Evolutionary conservation across 148 eudicot genomes (phyloP), one percentile per base, ranked within the genome.

Genomic region (Amaranthus hypochondriacus): DNA sequence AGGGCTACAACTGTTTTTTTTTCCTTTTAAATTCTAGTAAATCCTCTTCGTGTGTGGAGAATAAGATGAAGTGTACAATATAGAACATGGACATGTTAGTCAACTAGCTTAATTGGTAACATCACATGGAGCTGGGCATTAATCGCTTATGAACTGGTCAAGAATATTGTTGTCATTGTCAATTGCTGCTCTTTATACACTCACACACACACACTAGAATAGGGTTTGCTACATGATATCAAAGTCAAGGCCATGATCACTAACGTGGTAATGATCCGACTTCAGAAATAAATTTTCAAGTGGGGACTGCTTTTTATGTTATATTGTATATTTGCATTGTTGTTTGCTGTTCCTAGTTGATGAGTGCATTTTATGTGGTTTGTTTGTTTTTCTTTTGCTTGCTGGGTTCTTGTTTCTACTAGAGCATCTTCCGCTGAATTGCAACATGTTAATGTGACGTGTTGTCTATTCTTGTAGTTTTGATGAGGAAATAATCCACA

Each of bases 401-500:
- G 21, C 6, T 12, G 63, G 39, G 5, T 12, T 3, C 7, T 9
- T n/a, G 42, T 56, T 55, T 65, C 6, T 52, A 3, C n/a, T 63
- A 60, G 42, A 47, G 3, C 49, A 49, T 62, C 39, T 21, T 69
- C 44, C 9, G 46, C 7, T 10, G 52, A 52, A 12, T n/a, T 13
- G 11, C 0, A 46, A 0, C 18, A 54, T 3, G 15, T 14, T 65
- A 8, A 72, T 47, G 49, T 55, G 67, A 57, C 18, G 57, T 62
- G 62, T 1, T n/a, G 4, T 57, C 58, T 70, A 39, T 18, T 39
- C 70, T 72, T 83, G 75, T 79, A 93, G 98, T 81, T 94, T 93
- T 73, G 88, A 91, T 76, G 97, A 91, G 73, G 98, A 94, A 75
- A 83, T 85, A 76, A 85, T 94, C 56, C 96, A 91, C 69, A 79